Evolutionary conservation across 2,329 filamentous ascomycete genomes (phyloP).

Genomic region (Nectriaceae sp.): DNA sequence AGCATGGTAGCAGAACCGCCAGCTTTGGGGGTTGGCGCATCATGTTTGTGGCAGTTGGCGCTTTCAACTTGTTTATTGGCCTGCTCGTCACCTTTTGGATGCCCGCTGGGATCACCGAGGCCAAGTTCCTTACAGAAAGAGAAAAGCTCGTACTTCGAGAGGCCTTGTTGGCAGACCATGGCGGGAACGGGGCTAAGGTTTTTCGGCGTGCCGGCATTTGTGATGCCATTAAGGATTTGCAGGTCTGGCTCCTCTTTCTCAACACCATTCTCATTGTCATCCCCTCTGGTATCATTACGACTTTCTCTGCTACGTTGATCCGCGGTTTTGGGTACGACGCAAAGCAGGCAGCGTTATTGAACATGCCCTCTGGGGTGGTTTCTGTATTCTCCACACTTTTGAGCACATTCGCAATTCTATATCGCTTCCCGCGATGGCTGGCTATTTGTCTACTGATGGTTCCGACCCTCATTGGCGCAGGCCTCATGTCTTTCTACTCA

Average conservation of each 20-base stretch:
- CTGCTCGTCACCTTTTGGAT: slow-evolving; percentile 44
- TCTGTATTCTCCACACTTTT: slow-evolving; percentile 22
- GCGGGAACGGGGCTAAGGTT: slow-evolving; percentile 42
- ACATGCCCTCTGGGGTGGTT: slow-evolving; percentile 30
- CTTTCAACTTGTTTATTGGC: slow-evolving; percentile 47
- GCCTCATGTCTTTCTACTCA: slow-evolving; percentile 29
- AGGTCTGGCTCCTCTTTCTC: slow-evolving; percentile 43
- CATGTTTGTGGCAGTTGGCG: slow-evolving; percentile 54
- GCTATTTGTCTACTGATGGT: slow-evolving; percentile 25
- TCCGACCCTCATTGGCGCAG: slow-evolving; percentile 25
- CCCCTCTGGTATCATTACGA: slow-evolving; percentile 36
- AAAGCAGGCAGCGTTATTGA: slow-evolving; percentile 48
- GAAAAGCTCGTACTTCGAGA: slow-evolving; percentile 50
- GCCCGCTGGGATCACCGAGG: slow-evolving; percentile 36
- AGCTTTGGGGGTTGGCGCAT: slow-evolving; percentile 47
- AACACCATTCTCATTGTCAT: slow-evolving; percentile 26
- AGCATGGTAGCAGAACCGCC: slow-evolving; percentile 42
- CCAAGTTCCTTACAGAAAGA: slow-evolving; percentile 20
- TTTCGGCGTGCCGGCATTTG: slow-evolving; percentile 42
- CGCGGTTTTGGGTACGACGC: slow-evolving; percentile 37
- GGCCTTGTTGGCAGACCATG: slow-evolving; percentile 54
- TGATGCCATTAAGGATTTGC: slow-evolving; percentile 42
- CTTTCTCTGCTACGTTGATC: slow-evolving; percentile 33
- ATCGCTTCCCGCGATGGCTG: slow-evolving; percentile 30
- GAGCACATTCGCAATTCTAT: slow-evolving; percentile 25